Base-by-base conservation (phyloP, 176 grass and related monocot species). In the Carex myosuroides region DNA sequence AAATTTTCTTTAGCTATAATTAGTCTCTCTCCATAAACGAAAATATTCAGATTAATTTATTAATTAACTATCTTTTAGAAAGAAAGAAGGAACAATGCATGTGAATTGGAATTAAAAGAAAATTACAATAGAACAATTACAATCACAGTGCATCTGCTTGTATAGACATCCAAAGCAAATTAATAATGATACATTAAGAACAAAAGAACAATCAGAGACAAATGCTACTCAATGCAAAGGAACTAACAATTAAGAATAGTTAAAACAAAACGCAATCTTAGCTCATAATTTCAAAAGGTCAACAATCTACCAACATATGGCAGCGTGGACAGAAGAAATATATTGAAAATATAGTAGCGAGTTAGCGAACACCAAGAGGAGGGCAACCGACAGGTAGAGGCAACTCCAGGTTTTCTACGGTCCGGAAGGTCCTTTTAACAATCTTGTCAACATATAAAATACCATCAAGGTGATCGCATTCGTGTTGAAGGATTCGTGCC, bases 391-490 rank as follows among this genome's bases (percentile, higher is more conserved):
- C 60, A 12, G 96, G 86, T 66, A 98, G 88, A 0, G 93, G 96
- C 65, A 95, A 73, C 84, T 89, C 85, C 83, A 98, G 84, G 53
- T 98, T 98, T 70, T 98, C 88, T 81, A 95, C 89, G 52, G 81
- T 85, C 80, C 89, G 93, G 70, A 98, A 95, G 86, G 96, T 95
- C 70, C 86, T 98, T 6, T 91, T 89, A 16, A 93, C 58, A 91
- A 98, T 98, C 80, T 93, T 98, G 70, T 98, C 93, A 81, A 98
- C 93, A 83, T 95, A 98, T 9, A 98, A 60, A 10, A 83, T 93
- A 71, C 96, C 96, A 63, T 98, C 91, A 32, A 95, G 93, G 84
- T 98, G 96, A 90, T 98, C 93, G 20, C 91, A 95, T 84, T 98
- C 96, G 3, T 98, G 96, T 71, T 98, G 96, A 70, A 95, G 83